A percentile compares a stretch with the other conserved stretches of the same genome.
Conservation (phyloP, 768 basidiomycete species). For the Crassisporium funariophilum region DNA sequence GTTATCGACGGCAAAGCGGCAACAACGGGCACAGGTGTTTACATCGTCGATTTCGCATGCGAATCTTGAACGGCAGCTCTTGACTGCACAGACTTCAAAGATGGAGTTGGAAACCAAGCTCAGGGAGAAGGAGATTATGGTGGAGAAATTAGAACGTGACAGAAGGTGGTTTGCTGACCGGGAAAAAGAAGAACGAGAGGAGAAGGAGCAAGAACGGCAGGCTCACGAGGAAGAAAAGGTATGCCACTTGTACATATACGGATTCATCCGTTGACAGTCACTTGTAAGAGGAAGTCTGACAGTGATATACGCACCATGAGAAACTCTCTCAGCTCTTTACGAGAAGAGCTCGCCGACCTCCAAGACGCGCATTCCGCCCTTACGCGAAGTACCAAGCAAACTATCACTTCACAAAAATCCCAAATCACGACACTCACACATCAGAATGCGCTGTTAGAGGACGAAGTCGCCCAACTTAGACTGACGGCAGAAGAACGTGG, state of each 20-base stretch:
- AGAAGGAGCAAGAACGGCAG: constrained; percentile 59
- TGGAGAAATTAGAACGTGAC: constrained; percentile 72
- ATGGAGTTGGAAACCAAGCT: constrained; percentile 69
- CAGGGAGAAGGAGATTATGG: constrained; percentile 59
- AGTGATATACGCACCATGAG: constrained; percentile 55
- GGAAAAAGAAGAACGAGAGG: constrained; percentile 68
- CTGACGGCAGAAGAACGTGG: constrained; percentile 43
- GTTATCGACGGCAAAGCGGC: constrained; percentile 65
- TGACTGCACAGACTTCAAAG: constrained; percentile 60
- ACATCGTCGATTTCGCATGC: constrained; percentile 62
- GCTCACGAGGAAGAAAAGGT: constrained; percentile 65
- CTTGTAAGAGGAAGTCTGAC: constrained; percentile 48
- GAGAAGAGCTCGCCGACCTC: constrained; percentile 62
- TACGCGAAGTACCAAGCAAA: constrained; percentile 49
- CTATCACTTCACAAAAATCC: constrained; percentile 50
- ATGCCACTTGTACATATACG: constrained; percentile 13
- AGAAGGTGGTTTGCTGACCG: constrained; percentile 68
- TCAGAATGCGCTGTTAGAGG: constrained; percentile 47
- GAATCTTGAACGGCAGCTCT: constrained; percentile 67
- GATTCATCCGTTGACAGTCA: background rate
- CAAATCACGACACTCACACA: constrained; percentile 51
- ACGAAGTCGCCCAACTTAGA: constrained; percentile 47
- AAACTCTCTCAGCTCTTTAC: constrained; percentile 46
- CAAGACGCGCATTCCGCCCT: constrained; percentile 55
- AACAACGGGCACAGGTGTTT: constrained; percentile 65